Percentiles rank a stretch among this genome's conserved stretches.
Evolutionary conservation across 176 grass and related monocot species (phyloP).

Genomic region (Hyparrhenia diplandra): DNA sequence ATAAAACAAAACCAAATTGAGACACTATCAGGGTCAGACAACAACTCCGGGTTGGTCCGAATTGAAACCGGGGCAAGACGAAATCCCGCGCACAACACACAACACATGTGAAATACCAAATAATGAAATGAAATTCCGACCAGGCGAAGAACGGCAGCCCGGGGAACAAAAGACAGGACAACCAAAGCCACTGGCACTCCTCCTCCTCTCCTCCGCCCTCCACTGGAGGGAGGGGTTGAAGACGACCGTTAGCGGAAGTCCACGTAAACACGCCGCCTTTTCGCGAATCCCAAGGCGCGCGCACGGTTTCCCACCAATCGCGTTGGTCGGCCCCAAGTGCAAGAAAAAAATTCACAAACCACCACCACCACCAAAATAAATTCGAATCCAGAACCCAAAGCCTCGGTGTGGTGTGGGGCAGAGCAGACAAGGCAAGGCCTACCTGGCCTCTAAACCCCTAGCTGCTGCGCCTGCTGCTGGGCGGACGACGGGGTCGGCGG

Average conservation of each 20-base stretch:
- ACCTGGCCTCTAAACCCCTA: conserved; percentile 59
- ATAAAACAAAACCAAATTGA: not conserved
- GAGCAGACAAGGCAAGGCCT: conserved; percentile 18
- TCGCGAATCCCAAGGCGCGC: conserved; percentile 41
- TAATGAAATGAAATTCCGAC: not conserved
- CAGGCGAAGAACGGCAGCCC: conserved; percentile 5
- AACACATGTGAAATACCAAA: not conserved
- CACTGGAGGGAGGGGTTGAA: not conserved
- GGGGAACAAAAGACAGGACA: conserved; percentile 7
- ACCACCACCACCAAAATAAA: conserved; percentile 10
- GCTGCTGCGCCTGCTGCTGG: conserved; percentile 33
- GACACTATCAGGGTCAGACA: not conserved
- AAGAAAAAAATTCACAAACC: not conserved
- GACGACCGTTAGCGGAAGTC: conserved; percentile 26
- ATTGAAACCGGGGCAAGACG: not conserved
- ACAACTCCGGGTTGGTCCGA: not conserved
- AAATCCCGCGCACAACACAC: not conserved
- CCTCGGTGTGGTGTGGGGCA: not conserved
- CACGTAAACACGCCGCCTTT: conserved; percentile 32
- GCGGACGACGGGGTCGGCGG: not conserved
- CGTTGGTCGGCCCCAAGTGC: not conserved
- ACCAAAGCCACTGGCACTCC: not conserved
- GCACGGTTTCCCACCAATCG: conserved; percentile 34
- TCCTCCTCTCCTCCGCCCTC: not conserved
- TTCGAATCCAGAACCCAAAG: conserved; percentile 8